Evolutionary conservation across 306 rosid genomes (phyloP), one percentile per base, ranked within the genome.

Genomic region (Hylodesmum podocarpum): DNA sequence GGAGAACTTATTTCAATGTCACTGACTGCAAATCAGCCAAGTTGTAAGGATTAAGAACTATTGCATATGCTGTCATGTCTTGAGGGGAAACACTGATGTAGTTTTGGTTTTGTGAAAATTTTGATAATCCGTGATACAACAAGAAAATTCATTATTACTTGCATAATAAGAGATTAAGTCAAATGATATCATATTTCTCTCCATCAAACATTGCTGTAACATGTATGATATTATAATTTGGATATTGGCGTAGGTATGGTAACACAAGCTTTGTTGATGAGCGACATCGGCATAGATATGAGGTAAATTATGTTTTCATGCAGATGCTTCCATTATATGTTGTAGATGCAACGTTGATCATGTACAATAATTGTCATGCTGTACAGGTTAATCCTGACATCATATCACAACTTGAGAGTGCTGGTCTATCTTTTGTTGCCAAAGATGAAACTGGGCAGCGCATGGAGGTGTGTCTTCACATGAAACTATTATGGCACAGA

Each of bases 271-370:
- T 72, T 81, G 51, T 89, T 66, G 92, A 89, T 80, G 97, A 89
- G 84, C 87, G 97, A 1, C 97, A 91, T 78, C 88, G 97, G 18
- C 97, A 91, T 61, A 86, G 97, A 91, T 91, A 87, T 1, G 97
- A 91, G 94, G 97, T 89, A 81, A 82, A 21, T 53, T 70, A 43
- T 67, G 50, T 76, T 81, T 74, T 28, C 64, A 29, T 37, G 67
- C 64, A 31, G 55, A 50, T 10, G 19, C 51, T 70, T 73, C 11
- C 34, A 65, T 72, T 22, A 37, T 19, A 16, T 6, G 62, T n/a
- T n/a, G 41, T 72, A 31, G 63, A 49, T 4, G 28, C 44, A 43
- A 54, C 73, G 10, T 44, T 28, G 18, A 31, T 68, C 11, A 61
- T 74, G 62, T 54, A 33, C 27, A 64, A 41, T 51, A 47, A 28